Base-by-base conservation (phyloP, 129 eudicot species). In the Saussurea involucrata region DNA sequence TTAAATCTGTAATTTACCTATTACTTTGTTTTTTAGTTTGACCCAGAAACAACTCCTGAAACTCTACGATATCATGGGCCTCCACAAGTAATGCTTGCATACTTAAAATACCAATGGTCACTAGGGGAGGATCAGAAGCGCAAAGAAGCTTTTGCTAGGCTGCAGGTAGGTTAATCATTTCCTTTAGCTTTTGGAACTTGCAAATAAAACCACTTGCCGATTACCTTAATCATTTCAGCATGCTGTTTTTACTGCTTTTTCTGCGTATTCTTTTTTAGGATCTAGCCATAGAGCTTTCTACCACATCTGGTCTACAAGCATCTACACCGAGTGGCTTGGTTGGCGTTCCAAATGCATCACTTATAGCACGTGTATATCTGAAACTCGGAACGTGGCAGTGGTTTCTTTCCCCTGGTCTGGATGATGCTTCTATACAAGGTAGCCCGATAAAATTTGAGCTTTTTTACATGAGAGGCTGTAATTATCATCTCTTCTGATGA, bases 61-160 rank as follows among this genome's bases (percentile, higher is more conserved):
- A 89, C 71, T 77, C 89, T 83, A 66, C 85, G 82, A 29, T 92
- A 88, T 73, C 95, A 85, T 65, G 99, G 96, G 67, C 92, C 95
- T 42, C 99, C 99, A 24, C 92, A 88, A 86, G 99, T 90, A 73
- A 85, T 95, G 86, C 84, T 92, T 69, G 97, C 96, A 67, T 92
- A 89, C 80, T 68, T 95, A 76, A 86, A 95, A 71, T 95, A 95
- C 81, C 90, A 92, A 46, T 95, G 99, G 97, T 92, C 99, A 63
- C 91, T 95, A 83, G 99, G 99, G 65, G 99, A 95, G 74, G 99
- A 95, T 37, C 88, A 83, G 49, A 95, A 87, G 90, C 95, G 99
- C 36, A 89, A 77, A 81, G 99, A 95, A 83, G 96, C 99, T 74
- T 92, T 89, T 83, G 73, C 83, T 40, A 88, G 96, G 87, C 82